Conservation (phyloP, 2,329 filamentous ascomycete species). For the Acarospora socialis region DNA sequence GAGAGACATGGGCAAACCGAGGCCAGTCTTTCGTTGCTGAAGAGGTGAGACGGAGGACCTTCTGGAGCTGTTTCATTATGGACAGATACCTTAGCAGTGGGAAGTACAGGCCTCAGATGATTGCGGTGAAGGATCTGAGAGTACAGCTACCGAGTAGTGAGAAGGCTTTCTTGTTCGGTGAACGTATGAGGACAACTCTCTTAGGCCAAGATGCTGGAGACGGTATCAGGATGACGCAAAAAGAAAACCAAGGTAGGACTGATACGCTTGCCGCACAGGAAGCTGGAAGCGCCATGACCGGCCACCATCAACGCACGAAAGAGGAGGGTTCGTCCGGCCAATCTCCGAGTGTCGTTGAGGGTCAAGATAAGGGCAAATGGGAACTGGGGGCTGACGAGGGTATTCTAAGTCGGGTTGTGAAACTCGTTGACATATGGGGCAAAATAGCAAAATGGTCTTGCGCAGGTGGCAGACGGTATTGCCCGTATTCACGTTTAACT, state of each 20-base stretch:
- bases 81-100: constrained; percentile 42
- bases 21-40: too few species aligned
- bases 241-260: too few species aligned
- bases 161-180: constrained; percentile 40
- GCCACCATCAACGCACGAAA: constrained; percentile 25
- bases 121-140: constrained; percentile 35
- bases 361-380: constrained; percentile 31
- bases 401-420: constrained; percentile 40
- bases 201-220: too few species aligned
- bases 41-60: constrained; percentile 41
- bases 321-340: too few species aligned
- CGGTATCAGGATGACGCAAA: constrained; percentile 27
- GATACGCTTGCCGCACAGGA: too few species aligned
- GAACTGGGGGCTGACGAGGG: constrained; percentile 40
- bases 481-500: background rate
- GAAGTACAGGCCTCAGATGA: constrained; percentile 39
- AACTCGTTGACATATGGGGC: constrained; percentile 41
- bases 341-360: too few species aligned
- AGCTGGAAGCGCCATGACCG: constrained; percentile 22
- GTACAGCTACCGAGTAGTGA: constrained; percentile 44
- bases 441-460: constrained; percentile 42
- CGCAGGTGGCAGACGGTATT: constrained; percentile 37
- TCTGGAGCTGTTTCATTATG: constrained; percentile 45
- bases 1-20: too few species aligned
- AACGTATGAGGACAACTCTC: constrained; percentile 37